Evolutionary conservation across 1,139 yeast genomes (phyloP), one percentile per base, ranked within the genome.

Genomic region (Saccharomyces uvarum): DNA sequence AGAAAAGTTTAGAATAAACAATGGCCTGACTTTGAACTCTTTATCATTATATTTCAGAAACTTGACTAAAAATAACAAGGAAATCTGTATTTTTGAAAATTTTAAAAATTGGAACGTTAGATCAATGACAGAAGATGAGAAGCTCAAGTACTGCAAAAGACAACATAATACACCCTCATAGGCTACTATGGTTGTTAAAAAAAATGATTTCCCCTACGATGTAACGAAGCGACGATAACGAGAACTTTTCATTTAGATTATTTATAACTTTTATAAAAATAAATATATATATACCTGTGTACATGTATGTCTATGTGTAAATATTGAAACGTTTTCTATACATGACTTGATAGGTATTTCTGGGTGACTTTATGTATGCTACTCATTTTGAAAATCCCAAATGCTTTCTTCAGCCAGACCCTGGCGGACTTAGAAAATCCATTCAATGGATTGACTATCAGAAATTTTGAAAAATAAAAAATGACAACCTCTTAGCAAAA

Each of bases 1-100:
- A 24, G 73, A 70, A 51, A 66, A 66, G 49, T 70, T 70, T 48
- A 61, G 73, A 50, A 66, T 65, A 11, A 63, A 66, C 41, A 70
- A 69, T 51, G 67, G 66, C 2, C 54, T 70, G 32, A 67, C 72
- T 2, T 55, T 70, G 51, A 70, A 70, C 53, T 67, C 71, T 5
- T 49, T 70, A 4, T 68, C 72, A 2, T 55, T 69, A 49, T 65
- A 67, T 47, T 67, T 70, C 52, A 64, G 68, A 51, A 67, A 68
- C 51, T 51, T 69, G 41, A 63, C 66, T 4, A 66, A 64, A 53
- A 61, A 66, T 50, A 62, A 63, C 50, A 60, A 62, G 42, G 70
- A 67, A 51, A 66, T 69, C 8, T 67, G 71, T 52, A 66, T 69
- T 6, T 69, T 67, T 48, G 59, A 62, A 41, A 64, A 68, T 51